Evolutionary conservation across 2,329 filamentous ascomycete species (phyloP), one percentile per base, ranked within the genome.

Genomic region (Aspergillus flavus): DNA sequence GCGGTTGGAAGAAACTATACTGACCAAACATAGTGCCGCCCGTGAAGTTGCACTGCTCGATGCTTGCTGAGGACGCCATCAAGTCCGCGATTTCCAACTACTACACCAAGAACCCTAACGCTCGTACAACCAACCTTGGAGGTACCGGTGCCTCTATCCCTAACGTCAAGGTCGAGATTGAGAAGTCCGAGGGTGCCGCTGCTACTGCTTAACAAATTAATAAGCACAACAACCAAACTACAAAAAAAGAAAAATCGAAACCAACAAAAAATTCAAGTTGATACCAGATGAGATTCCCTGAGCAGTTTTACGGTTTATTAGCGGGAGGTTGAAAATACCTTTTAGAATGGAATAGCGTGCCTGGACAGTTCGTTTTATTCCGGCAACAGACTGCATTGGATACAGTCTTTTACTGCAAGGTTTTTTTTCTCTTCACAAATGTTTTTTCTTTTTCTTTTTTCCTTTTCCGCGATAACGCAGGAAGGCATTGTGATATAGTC

Each of bases 1-100:
- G 19, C 48, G 12, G 10, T 19, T 32, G 16, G 14, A 10, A 55
- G 4, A 19, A 39, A 11, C 11, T 6, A 11, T 39, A 19, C 52
- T 55, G 14, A 55, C 52, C 14, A 36, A 26, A 26, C 14, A 19
- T 39, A 55, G 52, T 64, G 89, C 93, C 92, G 41, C 92, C 93
- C 65, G 92, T 96, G 57, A 96, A 96, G 83, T 81, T 95, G 55
- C 93, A 96, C 80, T 96, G 93, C 85, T 94, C 91, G 57, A 95
- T 96, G 91, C 86, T 96, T 69, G 93, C 93, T 16, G 93, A 96
- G 79, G 92, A 96, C 75, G 93, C 92, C 67, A 96, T 96, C 85
- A 95, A 95, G 81, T 93, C 91, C 43, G 93, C 93, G 70, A 95
- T 96, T 75, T 90, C 88, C 67, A 92, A 96, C 79, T 96, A 95